Percentiles rank a stretch among this genome's conserved stretches.
phyloP scores from a whole-genome alignment of 169 alveolate genomes.

The Neospora caninum region DNA sequence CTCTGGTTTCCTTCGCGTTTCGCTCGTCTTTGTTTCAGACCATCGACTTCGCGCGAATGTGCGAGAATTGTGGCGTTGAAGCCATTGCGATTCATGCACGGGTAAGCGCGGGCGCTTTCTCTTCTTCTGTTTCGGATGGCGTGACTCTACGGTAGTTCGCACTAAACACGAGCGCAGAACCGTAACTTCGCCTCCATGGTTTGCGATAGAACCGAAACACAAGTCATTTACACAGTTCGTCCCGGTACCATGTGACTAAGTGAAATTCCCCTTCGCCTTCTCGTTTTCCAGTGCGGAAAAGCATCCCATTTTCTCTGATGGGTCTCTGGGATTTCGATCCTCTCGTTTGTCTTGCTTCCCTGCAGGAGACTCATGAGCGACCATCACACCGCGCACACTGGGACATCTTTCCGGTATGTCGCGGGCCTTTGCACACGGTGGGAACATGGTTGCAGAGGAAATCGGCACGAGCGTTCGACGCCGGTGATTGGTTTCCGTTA shows the following conservation, averaged over 20 bases:
- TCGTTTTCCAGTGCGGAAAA: too few relatives aligned
- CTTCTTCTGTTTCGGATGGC: too few relatives aligned
- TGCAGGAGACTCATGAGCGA: conserved; percentile 67
- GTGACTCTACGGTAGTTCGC: too few relatives aligned
- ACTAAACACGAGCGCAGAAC: too few relatives aligned
- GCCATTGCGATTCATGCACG: conserved; percentile 69
- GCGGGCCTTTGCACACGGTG: not conserved
- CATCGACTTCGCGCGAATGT: conserved; percentile 62
- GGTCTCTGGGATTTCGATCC: too few relatives aligned
- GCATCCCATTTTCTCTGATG: too few relatives aligned
- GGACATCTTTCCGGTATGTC: conserved; percentile 58
- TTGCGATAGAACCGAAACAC: too few relatives aligned
- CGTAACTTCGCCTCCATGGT: too few relatives aligned
- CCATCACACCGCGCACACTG: conserved; percentile 65
- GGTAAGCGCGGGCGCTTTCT: conserved; percentile 28
- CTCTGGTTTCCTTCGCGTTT: not conserved
- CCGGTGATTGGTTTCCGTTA: too few relatives aligned
- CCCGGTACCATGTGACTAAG: too few relatives aligned
- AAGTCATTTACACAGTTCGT: too few relatives aligned
- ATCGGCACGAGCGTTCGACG: not conserved
- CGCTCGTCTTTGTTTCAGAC: conserved; percentile 45
- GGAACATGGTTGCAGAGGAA: not conserved
- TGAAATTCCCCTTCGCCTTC: too few relatives aligned
- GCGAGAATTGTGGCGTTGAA: conserved; percentile 62
- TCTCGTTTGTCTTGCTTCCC: not conserved